phyloP scores from a whole-genome alignment of 2,329 filamentous ascomycete species.

The Graphiopsis chlorocephala region DNA sequence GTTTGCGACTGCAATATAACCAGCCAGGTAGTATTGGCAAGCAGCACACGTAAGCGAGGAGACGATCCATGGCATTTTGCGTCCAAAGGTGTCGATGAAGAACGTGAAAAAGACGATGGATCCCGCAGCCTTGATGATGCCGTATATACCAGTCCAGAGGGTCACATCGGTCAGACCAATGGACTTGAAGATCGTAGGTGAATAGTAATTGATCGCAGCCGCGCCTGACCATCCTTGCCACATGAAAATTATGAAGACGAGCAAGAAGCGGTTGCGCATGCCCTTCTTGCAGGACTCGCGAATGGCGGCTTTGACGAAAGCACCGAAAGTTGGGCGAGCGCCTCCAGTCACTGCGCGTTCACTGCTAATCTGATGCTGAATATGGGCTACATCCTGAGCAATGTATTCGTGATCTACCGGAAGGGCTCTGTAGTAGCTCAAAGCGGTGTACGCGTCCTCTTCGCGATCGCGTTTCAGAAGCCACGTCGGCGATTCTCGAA shows the following conservation, averaged over 20 bases:
- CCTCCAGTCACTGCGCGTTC: slow-evolving; percentile 32
- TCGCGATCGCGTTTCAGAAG: slow-evolving; percentile 26
- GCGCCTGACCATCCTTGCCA: slow-evolving; percentile 36
- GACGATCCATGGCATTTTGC: slow-evolving; percentile 32
- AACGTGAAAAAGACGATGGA: slow-evolving; percentile 39
- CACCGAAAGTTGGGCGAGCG: slow-evolving; percentile 29
- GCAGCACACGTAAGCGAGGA: slow-evolving; percentile 37
- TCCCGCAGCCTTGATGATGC: slow-evolving; percentile 37
- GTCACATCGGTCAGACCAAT: slow-evolving; percentile 37
- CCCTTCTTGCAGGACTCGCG: slow-evolving; percentile 34
- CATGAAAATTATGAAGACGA: slow-evolving; percentile 41
- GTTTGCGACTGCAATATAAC: slow-evolving; percentile 37
- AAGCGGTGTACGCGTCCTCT: slow-evolving; percentile 20
- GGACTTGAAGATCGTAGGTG: slow-evolving; percentile 36
- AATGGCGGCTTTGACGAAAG: slow-evolving; percentile 33
- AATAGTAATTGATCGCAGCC: slow-evolving; percentile 39
- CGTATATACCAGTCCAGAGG: slow-evolving; percentile 39
- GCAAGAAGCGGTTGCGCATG: slow-evolving; percentile 41
- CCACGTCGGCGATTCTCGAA: slow-evolving; percentile 36
- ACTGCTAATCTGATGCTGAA: slow-evolving; percentile 33
- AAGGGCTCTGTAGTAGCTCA: slow-evolving; percentile 24
- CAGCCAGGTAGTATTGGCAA: slow-evolving; percentile 39
- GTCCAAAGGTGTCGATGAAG: slow-evolving; percentile 38
- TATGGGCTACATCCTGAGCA: slow-evolving; percentile 33
- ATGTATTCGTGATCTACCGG: slow-evolving; percentile 25